Percentiles rank a stretch among this genome's conserved stretches.
phyloP scores from a whole-genome alignment of 2,329 filamentous ascomycete species.

The Clarireedia homoeocarpa region DNA sequence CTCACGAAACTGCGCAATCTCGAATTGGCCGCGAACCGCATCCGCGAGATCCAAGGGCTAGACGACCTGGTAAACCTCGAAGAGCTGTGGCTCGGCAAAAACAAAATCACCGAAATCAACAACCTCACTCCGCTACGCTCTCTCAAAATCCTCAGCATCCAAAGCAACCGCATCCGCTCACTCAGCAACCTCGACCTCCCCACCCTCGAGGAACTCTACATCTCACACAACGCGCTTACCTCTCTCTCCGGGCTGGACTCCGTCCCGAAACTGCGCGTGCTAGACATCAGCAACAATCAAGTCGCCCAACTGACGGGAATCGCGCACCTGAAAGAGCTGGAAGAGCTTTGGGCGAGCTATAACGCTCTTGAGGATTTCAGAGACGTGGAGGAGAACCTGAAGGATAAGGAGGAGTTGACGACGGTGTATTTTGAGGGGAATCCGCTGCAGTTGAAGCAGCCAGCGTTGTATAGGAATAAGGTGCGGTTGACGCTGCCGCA shows the following conservation, averaged over 20 bases:
- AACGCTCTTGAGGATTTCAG: constrained; percentile 73
- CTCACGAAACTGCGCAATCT: constrained; percentile 71
- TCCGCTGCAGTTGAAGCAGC: constrained; percentile 69
- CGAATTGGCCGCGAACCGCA: constrained; percentile 86
- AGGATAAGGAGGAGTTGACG: constrained; percentile 68
- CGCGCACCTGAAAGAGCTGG: constrained; percentile 58
- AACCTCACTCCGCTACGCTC: constrained; percentile 69
- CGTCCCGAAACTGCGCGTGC: constrained; percentile 59
- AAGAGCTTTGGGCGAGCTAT: constrained; percentile 92
- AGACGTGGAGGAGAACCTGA: constrained; percentile 72
- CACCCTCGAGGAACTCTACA: constrained; percentile 85
- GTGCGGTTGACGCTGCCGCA: constrained; percentile 80
- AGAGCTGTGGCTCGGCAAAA: constrained; percentile 91
- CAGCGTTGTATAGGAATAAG: constrained; percentile 92
- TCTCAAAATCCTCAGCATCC: constrained; percentile 83
- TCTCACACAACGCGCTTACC: constrained; percentile 87
- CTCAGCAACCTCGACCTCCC: constrained; percentile 70
- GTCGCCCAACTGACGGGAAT: constrained; percentile 69
- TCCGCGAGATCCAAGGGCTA: constrained; percentile 81
- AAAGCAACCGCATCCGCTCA: constrained; percentile 83
- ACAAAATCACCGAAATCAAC: constrained; percentile 82
- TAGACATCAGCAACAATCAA: constrained; percentile 88
- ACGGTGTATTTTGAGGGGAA: constrained; percentile 98
- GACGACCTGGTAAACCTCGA: constrained; percentile 71
- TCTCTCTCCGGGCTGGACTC: constrained; percentile 62